phyloP scores from a whole-genome alignment of 495 filamentous ascomycete species.

The Copromyces sp. region DNA sequence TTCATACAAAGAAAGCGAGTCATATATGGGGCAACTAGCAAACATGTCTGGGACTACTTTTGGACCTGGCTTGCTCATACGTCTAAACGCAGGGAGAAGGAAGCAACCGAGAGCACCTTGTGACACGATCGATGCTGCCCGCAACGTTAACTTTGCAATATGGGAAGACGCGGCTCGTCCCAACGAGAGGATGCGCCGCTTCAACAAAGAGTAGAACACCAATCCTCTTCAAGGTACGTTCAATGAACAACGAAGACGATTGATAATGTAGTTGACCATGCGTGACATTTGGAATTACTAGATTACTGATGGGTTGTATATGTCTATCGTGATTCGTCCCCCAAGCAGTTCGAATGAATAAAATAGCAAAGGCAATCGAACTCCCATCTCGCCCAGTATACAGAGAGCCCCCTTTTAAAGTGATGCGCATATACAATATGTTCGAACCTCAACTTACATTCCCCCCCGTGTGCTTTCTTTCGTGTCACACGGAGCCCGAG shows the following conservation, averaged over 20 bases:
- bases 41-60: background rate
- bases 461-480: background rate
- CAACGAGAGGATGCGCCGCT: background rate
- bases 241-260: background rate
- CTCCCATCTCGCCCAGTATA: background rate
- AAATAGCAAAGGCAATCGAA: background rate
- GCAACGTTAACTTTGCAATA: background rate
- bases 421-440: background rate
- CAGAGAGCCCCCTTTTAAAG: background rate
- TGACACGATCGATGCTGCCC: background rate
- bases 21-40: background rate
- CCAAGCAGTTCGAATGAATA: background rate
- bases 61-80: background rate
- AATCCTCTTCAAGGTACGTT: background rate
- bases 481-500: background rate
- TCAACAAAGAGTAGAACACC: background rate
- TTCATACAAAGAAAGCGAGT: slow-evolving; percentile 1
- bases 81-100: background rate
- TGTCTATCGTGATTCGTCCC: slow-evolving; percentile 27
- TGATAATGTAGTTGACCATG: background rate
- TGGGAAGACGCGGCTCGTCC: background rate
- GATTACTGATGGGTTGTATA: slow-evolving; percentile 25
- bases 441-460: background rate
- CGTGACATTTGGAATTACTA: slow-evolving; percentile 20
- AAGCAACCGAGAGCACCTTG: background rate